Percentiles rank a stretch among this genome's conserved stretches.
phyloP scores from a whole-genome alignment of 352 stramenopile genomes.

The Pythium volutum region DNA sequence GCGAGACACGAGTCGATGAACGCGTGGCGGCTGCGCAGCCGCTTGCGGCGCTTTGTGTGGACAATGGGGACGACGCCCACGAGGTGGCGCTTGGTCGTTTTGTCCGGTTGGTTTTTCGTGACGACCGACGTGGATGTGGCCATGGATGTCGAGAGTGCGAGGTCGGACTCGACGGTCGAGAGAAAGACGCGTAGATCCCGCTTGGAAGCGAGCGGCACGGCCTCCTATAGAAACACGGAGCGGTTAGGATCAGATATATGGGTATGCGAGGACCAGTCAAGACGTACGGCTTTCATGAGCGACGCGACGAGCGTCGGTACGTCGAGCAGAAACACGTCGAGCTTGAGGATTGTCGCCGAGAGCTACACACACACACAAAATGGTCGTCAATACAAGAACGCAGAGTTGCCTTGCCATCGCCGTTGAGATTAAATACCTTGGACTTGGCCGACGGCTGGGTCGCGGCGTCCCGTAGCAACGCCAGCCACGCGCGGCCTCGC shows the following conservation, averaged over 20 bases:
- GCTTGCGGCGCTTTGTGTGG: constrained; percentile 24
- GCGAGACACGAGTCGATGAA: constrained; percentile 38
- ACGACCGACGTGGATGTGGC: not conserved
- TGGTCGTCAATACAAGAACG: not conserved
- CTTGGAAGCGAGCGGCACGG: not conserved
- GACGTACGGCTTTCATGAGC: constrained; percentile 23
- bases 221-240: not conserved
- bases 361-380: constrained; percentile 12
- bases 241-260: not conserved
- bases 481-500: constrained; percentile 21
- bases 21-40: constrained; percentile 31
- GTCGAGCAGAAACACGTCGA: constrained; percentile 32
- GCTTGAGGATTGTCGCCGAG: constrained; percentile 25
- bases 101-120: not conserved
- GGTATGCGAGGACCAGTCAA: not conserved
- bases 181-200: constrained; percentile 13
- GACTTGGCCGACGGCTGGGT: constrained; percentile 8
- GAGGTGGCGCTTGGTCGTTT: constrained; percentile 17
- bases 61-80: constrained; percentile 28
- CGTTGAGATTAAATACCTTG: constrained; percentile 19
- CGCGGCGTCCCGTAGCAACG: constrained; percentile 15
- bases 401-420: not conserved
- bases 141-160: constrained; percentile 5
- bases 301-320: constrained; percentile 16
- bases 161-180: constrained; percentile 8